A percentile compares a stretch with the other conserved stretches of the same genome.
These are phyloP conservation scores for Euphorbia lathyris DNA, from an alignment of 345 rosid species.

Conservation along the genomic window DNA sequence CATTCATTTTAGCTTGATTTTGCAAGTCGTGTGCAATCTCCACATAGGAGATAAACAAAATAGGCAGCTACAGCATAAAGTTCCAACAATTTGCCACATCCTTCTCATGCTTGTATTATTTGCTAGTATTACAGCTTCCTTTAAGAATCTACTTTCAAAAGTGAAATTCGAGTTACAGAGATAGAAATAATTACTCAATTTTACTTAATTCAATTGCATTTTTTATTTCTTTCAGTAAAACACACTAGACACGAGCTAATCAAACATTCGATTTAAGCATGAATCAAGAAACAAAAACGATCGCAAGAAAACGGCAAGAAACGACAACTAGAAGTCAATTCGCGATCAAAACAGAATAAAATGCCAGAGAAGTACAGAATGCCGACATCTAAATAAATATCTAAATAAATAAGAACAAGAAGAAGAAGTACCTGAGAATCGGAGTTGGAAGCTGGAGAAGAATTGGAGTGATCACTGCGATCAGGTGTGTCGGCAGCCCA, in stretches of 20 bases:
- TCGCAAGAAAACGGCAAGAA: background rate
- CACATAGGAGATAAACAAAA: background rate
- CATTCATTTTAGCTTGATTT: background rate
- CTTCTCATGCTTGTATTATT: background rate
- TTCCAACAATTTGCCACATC: background rate
- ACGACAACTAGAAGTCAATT: background rate
- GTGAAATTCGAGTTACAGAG: background rate
- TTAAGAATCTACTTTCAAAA: background rate
- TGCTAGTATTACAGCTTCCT: background rate
- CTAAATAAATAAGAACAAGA: background rate
- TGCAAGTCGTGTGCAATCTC: background rate
- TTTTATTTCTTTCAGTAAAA: background rate
- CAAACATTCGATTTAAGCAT: constrained; percentile 4
- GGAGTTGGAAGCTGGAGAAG: constrained; percentile 42
- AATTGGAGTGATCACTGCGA: constrained; percentile 43
- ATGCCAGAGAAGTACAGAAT: background rate
- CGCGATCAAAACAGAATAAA: background rate
- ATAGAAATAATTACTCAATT: too few species aligned
- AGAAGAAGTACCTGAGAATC: constrained; percentile 49
- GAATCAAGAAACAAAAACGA: background rate
- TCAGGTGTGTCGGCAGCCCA: constrained; percentile 47
- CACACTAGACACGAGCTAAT: background rate
- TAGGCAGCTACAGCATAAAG: background rate
- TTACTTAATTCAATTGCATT: background rate
- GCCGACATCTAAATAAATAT: too few species aligned